Evolutionary conservation across 306 rosid species (phyloP), one percentile per base, ranked within the genome.

Genomic region (Quercus rubra): DNA sequence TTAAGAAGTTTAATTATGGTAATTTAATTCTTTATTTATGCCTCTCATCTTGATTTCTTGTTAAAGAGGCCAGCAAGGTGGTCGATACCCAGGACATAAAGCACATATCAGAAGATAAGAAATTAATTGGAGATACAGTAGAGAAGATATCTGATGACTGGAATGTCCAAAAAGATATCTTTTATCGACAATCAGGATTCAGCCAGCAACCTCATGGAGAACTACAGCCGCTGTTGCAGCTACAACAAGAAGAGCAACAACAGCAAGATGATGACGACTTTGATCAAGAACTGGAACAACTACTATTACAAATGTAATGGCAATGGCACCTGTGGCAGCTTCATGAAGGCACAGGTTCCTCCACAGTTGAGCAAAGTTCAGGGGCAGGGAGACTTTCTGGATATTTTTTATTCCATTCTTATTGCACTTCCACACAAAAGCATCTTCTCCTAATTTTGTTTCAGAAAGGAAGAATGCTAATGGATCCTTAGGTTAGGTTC

Each of bases 121-220:
- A 79, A 66, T 38, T 73, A 74, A 71, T 88, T 30, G 96, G 94
- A 81, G 92, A 91, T 75, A 72, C 35, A 70, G 81, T 88, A 67
- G 92, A 86, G 80, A 86, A 89, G 90, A 86, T 87, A 74, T 80
- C 54, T 1, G 74, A 86, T 75, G 85, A 91, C 13, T 92, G 98
- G 97, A 71, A 63, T 25, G 81, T 41, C 61, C 88, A 92, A 84
- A 87, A 77, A 77, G 86, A 86, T 70, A 64, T 51, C n/a, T 88
- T 94, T 69, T 78, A 76, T 82, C 78, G 77, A 79, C 94, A 90
- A 72, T 88, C 88, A 9, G 92, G 97, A 73, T 59, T 82, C 20
- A 77, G 19, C 72, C 86, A 49, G 64, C 78, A 67, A 19, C 63
- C 63, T 21, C 23, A 3, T 7, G 67, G 23, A 20, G 67, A 76